Conservation (phyloP, 2,329 filamentous ascomycete genomes). For the Teratosphaeria pseudoeucalypti region DNA sequence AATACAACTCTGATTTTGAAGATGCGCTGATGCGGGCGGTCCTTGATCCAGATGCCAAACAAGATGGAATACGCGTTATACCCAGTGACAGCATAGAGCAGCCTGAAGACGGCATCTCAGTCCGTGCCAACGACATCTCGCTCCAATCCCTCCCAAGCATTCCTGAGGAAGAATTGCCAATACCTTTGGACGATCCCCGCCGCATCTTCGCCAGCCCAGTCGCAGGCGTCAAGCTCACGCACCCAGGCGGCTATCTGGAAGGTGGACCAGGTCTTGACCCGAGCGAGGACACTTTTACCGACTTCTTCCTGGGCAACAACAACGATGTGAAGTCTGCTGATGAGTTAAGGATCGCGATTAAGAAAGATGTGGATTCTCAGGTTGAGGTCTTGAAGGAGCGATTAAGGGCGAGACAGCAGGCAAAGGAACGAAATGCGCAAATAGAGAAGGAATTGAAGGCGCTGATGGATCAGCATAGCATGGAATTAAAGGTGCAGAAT, state of each 20-base stretch:
- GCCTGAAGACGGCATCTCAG: constrained; percentile 16
- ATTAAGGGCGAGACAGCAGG: constrained; percentile 26
- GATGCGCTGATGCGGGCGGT: constrained; percentile 33
- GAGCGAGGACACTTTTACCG: constrained; percentile 28
- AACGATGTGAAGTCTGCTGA: constrained; percentile 22
- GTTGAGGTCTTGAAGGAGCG: constrained; percentile 23
- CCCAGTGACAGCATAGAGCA: constrained; percentile 17
- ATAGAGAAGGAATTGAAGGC: constrained; percentile 34
- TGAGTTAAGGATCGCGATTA: constrained; percentile 26
- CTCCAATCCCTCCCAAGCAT: constrained; percentile 18
- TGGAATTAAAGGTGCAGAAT: constrained; percentile 36
- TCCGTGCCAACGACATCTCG: constrained; percentile 18
- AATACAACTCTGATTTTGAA: constrained; percentile 36
- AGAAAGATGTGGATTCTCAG: constrained; percentile 19
- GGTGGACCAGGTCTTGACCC: constrained; percentile 36
- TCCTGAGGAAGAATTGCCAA: constrained; percentile 28
- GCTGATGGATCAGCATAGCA: constrained; percentile 33
- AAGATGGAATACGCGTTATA: constrained; percentile 18
- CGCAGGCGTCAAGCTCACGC: constrained; percentile 36
- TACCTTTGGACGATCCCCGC: constrained; percentile 33
- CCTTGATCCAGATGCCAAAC: constrained; percentile 21
- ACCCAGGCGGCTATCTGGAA: constrained; percentile 36
- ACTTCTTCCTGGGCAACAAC: constrained; percentile 30
- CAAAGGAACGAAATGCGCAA: constrained; percentile 31
- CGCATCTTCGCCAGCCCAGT: constrained; percentile 33